Evolutionary conservation across 2,329 filamentous ascomycete genomes (phyloP), one percentile per base, ranked within the genome.

Genomic region (Exophiala alcalophila): DNA sequence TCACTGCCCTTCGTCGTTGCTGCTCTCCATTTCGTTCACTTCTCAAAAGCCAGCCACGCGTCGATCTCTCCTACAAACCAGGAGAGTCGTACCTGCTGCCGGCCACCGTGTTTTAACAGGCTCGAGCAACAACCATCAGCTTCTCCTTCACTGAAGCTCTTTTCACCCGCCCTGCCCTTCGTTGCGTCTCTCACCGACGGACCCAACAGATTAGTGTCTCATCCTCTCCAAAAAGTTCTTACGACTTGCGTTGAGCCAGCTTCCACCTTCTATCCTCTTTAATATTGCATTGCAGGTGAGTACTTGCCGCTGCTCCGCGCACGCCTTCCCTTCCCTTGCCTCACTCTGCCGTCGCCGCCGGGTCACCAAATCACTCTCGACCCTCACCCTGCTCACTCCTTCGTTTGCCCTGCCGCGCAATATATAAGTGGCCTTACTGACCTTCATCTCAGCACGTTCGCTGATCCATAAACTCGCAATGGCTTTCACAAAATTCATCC

Each of bases 401-500:
- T 28, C 24, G 11, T 31, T 24, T 30, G 28, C 40, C 40, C 27
- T 28, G 40, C 36, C 39, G 36, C 25, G 34, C 30, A 36, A 40
- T 29, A 20, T 21, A 39, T 37, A 30, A 43, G 44, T 27, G 19
- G 36, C n/a, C 16, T 11, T 25, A 34, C 52, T 55, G 30, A 55
- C 45, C 20, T 26, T 29, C 27, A 33, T 49, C 35, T 8, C 41
- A 48, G 46, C 47, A 40, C 37, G 37, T 39, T 38, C 41, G 41
- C 47, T 44, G 40, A 32, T 45, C 25, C 40, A 45, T 53, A 46
- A 18, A 36, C 36, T 34, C 53, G 44, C 58, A 62, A 78, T 79
- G 72, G 69, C 68, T 52, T 64, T 76, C 65, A 60, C 69, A 59
- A 78, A 73, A 64, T 73, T 76, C 65, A 64, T 76, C 55, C 63